Conservation (phyloP, 208 protist genomes). For the Crithidia mellificae region DNA sequence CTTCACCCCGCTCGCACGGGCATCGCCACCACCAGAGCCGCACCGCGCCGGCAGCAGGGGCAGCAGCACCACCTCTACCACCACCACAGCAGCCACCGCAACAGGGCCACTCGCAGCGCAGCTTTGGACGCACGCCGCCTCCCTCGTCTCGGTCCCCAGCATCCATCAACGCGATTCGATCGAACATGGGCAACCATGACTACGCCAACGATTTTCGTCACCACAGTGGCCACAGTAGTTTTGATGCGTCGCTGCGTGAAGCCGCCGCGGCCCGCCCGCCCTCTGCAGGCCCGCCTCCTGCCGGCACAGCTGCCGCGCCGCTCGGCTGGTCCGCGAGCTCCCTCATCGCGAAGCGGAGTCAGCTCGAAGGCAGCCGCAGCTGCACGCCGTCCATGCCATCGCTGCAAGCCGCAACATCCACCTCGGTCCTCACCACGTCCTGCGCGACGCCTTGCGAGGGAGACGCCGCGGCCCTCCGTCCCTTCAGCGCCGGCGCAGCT, state of each 20-base stretch:
- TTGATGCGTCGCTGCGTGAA: neutral
- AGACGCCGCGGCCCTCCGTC: no score
- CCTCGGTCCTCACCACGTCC: no score
- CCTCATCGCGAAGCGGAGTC: constrained; percentile 41
- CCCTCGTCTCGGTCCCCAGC: neutral
- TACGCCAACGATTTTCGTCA: neutral
- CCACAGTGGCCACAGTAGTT: neutral
- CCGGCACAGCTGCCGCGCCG: constrained; percentile 21
- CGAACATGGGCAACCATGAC: neutral
- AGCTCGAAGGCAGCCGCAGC: constrained; percentile 7
- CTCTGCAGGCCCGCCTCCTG: neutral
- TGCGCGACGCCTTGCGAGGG: no score
- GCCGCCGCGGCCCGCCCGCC: neutral
- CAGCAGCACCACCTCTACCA: neutral
- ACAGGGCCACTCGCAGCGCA: neutral
- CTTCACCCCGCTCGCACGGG: neutral
- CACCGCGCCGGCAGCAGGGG: no score
- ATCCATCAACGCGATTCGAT: no score
- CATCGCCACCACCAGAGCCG: neutral
- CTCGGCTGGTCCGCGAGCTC: constrained; percentile 66
- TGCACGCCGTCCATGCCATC: no score
- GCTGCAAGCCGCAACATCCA: no score
- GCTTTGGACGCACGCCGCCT: neutral
- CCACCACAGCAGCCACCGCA: neutral
- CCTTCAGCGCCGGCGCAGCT: neutral